Evolutionary conservation across 75 land plant species (phyloP), one percentile per base, ranked within the genome.

Genomic region (Sequoiadendron giganteum): DNA sequence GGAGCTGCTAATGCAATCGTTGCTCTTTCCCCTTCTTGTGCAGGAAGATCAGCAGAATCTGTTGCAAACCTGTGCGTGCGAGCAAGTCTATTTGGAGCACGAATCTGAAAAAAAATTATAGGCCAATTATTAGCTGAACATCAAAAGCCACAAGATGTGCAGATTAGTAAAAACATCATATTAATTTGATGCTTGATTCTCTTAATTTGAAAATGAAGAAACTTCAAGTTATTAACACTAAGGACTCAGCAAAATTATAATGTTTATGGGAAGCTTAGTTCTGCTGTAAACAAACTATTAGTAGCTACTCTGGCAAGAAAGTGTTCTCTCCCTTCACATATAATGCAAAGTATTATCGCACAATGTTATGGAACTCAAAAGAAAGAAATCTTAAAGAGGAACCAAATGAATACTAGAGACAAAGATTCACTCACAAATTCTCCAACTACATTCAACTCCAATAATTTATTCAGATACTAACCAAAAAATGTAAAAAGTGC

Each of bases 51-150:
- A 83, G 88, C 95, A 65, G 97, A 93, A 88, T 93, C 88, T 61
- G 99, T 98, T 32, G 99, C 99, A 94, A 97, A 95, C 65, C 91
- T 91, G 83, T 97, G 93, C 32, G 99, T 97, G 42, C 95, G 93
- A 84, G 99, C 99, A 83, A 90, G 73, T 5, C 98, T 97, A 91
- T 93, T 88, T 42, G 99, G 99, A 43, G 97, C 93, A 54, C 92
- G 88, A n/a, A 97, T 93, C 99, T 97, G 90, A 61, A 90, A 73
- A 43, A 28, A 4, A 16, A 83, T 32, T 13, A 3, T 39, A 89
- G 19, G 72, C 45, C 47, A 87, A 19, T 7, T 45, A 28, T 82
- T 5, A 82, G 36, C 39, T 30, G 90, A 49, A 78, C 39, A 78
- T 43, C 45, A 73, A 70, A 43, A 70, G 39, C 56, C 32, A 47